Base-by-base conservation (phyloP, 2,329 filamentous ascomycete genomes). In the Talaromyces sp. region DNA sequence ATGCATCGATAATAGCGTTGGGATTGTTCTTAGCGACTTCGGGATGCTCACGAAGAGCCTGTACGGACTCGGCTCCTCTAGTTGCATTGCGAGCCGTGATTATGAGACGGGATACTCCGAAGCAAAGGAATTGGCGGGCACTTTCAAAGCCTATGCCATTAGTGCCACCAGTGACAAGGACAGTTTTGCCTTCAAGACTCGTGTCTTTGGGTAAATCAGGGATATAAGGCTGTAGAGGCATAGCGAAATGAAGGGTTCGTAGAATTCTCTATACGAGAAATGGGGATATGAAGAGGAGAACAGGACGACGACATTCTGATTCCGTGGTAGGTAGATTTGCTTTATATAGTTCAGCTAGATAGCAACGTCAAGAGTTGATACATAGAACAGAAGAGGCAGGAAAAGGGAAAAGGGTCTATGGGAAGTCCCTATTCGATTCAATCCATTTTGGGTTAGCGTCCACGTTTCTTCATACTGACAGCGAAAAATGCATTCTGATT, bases 121-220 rank as follows among this genome's bases (percentile, higher is more conserved):
- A 61, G 0, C 65, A 61, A 1, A 78, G 68, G 22, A 82, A 69
- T 39, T 77, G 75, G 0, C 68, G 65, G 13, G 74, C 69, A 2
- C 73, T 65, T 59, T 78, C 76, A 13, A 78, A 69, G 0, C 81
- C 81, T 0, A 83, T 67, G 0, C 81, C 81, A 0, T 64, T 67
- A 58, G 80, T 83, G 17, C 73, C 67, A 1, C 81, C 81, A 0
- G 80, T 82, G 15, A 83, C 68, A 41, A 83, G 76, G 40, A 76
- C 76, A 0, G 72, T 74, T 55, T 76, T 68, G 0, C 70, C 69
- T 1, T 69, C 62, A 11, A 66, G 61, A 48, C 40, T 54, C 7
- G 59, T 60, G 17, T 19, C 35, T 3, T 45, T 15, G 5, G 57
- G 57, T 0, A 50, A 17, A 15, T 36, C 51, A 4, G 57, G 52